Percentiles rank a stretch among this genome's conserved stretches.
Evolutionary conservation across 176 grass and related monocot species (phyloP).

Genomic region (Pontederia paniculata): DNA sequence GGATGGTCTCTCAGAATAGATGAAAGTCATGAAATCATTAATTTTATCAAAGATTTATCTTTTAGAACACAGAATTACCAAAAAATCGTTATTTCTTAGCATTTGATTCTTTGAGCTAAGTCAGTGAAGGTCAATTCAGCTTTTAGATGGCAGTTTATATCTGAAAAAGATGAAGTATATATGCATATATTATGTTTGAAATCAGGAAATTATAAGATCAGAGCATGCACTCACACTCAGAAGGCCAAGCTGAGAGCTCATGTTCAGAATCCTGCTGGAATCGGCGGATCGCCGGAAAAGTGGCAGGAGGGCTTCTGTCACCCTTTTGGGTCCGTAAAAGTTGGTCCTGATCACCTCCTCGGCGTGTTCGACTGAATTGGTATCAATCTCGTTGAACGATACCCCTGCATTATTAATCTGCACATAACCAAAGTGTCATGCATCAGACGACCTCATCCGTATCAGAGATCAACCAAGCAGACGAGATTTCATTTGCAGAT

Average conservation of each 20-base stretch:
- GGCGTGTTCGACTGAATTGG: constrained; percentile 74
- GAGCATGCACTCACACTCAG: constrained; percentile 49
- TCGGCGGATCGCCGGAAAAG: constrained; percentile 47
- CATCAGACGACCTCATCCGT: neutral
- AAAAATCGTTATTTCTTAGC: too few species aligned
- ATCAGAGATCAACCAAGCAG: too few species aligned
- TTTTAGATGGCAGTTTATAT: too few species aligned
- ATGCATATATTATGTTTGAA: too few species aligned
- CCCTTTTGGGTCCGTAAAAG: constrained; percentile 63
- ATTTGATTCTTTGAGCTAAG: too few species aligned
- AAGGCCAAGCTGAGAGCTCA: constrained; percentile 88
- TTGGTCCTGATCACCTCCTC: constrained; percentile 68
- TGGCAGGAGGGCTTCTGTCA: constrained; percentile 63
- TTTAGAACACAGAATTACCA: too few species aligned
- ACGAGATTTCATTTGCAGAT: neutral
- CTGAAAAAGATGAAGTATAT: too few species aligned
- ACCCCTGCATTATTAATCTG: constrained; percentile 90
- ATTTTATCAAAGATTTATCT: too few species aligned
- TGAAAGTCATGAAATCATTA: too few species aligned
- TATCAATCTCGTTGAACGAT: constrained; percentile 77
- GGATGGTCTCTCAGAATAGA: too few species aligned
- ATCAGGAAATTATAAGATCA: neutral
- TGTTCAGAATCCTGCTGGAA: constrained; percentile 71
- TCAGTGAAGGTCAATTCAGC: too few species aligned
- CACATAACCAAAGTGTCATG: neutral